phyloP scores from a whole-genome alignment of 2,329 filamentous ascomycete genomes.

The Furcasterigmium sp. region DNA sequence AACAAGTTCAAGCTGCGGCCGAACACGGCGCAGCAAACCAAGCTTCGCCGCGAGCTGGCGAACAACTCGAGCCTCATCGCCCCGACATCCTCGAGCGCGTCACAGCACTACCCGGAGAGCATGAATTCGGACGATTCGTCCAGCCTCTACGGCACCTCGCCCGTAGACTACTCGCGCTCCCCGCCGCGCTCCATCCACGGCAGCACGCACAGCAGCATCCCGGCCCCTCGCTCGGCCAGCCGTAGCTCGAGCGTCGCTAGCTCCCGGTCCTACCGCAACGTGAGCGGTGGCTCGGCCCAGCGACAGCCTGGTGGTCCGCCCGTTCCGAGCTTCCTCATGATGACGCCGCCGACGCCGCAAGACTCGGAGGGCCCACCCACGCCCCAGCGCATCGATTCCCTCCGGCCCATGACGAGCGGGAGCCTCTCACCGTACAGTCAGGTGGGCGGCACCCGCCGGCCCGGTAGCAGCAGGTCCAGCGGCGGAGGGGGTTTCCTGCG shows the following conservation, averaged over 20 bases:
- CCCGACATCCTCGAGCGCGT: constrained; percentile 24
- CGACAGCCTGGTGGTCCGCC: constrained; percentile 17
- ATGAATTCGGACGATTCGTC: constrained; percentile 52
- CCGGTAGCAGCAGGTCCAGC: constrained; percentile 15
- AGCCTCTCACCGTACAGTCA: constrained; percentile 14
- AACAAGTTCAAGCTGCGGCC: constrained; percentile 95
- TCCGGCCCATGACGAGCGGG: constrained; percentile 16
- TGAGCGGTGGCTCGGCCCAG: constrained; percentile 18
- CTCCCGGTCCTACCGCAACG: constrained; percentile 32
- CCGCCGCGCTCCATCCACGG: constrained; percentile 48
- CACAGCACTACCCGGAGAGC: constrained; percentile 31
- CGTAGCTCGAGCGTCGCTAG: constrained; percentile 49
- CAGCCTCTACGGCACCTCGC: constrained; percentile 46
- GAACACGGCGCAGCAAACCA: constrained; percentile 70
- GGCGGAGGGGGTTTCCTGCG: constrained; percentile 24
- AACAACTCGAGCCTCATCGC: constrained; percentile 64
- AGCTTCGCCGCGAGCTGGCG: constrained; percentile 74
- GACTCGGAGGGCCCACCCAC: constrained; percentile 10
- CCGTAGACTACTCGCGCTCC: constrained; percentile 54
- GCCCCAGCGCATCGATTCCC: constrained; percentile 13
- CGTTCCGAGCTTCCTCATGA: constrained; percentile 37
- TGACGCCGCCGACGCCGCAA: constrained; percentile 40
- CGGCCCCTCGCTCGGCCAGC: constrained; percentile 38
- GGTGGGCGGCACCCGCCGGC: constrained; percentile 4
- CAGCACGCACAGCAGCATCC: constrained; percentile 42